These are phyloP conservation scores for Russula dissimulans DNA, from an alignment of 768 basidiomycete genomes.

Conservation along the genomic window DNA sequence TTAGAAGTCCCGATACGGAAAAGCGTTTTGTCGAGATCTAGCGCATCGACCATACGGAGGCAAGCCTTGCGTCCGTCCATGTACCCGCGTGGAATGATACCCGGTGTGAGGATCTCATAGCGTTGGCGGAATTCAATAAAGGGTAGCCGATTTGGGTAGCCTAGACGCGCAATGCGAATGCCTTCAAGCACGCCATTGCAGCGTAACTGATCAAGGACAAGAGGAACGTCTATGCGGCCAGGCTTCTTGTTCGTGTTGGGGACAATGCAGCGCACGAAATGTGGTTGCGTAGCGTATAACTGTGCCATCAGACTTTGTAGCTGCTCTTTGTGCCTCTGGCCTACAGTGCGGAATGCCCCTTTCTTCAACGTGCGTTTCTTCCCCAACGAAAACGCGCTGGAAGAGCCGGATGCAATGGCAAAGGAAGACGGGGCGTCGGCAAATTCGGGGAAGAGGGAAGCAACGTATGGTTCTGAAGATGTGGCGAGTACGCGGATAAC, in stretches of 20 bases:
- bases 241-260: conserved; percentile 90
- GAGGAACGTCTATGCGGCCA: conserved; percentile 82
- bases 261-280: conserved; percentile 97
- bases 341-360: conserved; percentile 94
- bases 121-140: conserved; percentile 97
- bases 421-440: conserved; percentile 34
- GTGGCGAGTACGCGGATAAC: conserved; percentile 79
- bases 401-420: conserved; percentile 32
- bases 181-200: conserved; percentile 99
- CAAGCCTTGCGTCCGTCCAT: conserved; percentile 98
- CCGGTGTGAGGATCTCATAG: conserved; percentile 92
- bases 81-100: conserved; percentile 87
- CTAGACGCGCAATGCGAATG: conserved; percentile 93
- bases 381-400: conserved; percentile 36
- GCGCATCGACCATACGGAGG: conserved; percentile 76
- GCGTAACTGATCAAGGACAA: conserved; percentile 90
- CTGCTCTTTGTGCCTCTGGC: conserved; percentile 93
- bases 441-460: conserved; percentile 78
- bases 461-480: conserved; percentile 76
- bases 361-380: conserved; percentile 82
- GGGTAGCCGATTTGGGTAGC: conserved; percentile 93
- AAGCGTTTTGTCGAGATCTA: conserved; percentile 76
- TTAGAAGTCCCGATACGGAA: conserved; percentile 95
- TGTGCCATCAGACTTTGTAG: conserved; percentile 85
- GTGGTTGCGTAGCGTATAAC: conserved; percentile 88